Percentiles rank a stretch among this genome's conserved stretches.
phyloP scores from a whole-genome alignment of 2,329 filamentous ascomycete genomes.

The Apiospora sp. region DNA sequence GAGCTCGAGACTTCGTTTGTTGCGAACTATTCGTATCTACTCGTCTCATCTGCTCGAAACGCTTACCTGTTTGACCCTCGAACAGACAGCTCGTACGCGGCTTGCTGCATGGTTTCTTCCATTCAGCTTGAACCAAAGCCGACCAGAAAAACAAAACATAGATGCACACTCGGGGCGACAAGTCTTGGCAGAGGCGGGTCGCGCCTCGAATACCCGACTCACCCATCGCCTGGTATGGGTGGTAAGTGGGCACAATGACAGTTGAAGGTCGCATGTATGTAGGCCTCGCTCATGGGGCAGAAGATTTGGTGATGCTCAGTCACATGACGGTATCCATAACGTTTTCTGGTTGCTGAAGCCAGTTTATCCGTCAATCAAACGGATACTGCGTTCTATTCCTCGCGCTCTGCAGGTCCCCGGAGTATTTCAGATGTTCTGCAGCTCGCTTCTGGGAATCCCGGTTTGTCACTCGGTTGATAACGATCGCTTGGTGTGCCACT shows the following conservation, averaged over 20 bases:
- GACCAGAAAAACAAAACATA: neutral
- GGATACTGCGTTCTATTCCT: neutral
- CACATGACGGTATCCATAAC: neutral
- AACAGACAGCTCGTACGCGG: neutral
- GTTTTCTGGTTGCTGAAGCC: neutral
- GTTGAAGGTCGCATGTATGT: neutral
- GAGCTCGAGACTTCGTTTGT: neutral
- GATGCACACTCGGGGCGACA: neutral
- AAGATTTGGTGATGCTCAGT: neutral
- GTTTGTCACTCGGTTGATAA: conserved; percentile 11
- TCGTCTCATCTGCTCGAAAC: neutral
- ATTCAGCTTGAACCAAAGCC: conserved; percentile 15
- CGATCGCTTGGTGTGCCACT: conserved; percentile 18
- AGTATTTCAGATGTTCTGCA: conserved; percentile 16
- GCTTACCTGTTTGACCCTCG: neutral
- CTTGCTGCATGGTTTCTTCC: neutral
- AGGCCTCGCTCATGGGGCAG: neutral
- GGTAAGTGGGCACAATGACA: neutral
- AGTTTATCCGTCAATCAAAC: conserved; percentile 22
- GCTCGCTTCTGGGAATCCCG: conserved; percentile 16
- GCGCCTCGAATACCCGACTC: conserved; percentile 15
- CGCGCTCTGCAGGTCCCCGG: conserved; percentile 17
- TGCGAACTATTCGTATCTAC: neutral
- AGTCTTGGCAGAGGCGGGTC: conserved; percentile 8
- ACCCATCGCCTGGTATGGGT: neutral